A percentile compares a stretch with the other conserved stretches of the same genome.
Evolutionary conservation across 345 rosid genomes (phyloP).

Genomic region (Camelina sativa): DNA sequence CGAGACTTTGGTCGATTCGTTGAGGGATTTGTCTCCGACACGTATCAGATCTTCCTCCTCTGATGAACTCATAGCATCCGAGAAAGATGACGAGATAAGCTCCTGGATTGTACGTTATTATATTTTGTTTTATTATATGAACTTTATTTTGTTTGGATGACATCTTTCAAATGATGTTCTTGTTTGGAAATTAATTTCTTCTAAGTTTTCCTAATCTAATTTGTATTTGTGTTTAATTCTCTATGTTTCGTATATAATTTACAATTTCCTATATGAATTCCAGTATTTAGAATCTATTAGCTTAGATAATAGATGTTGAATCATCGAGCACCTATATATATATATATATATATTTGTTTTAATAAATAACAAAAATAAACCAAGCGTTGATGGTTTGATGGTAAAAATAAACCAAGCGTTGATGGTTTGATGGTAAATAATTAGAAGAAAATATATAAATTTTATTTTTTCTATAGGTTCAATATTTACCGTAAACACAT

Average conservation of each 20-base stretch:
- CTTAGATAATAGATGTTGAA: not conserved
- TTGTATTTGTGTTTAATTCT: not conserved
- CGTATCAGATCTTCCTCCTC: conserved; percentile 51
- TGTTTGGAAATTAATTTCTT: not conserved
- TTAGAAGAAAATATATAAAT: not conserved
- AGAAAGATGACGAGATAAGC: conserved; percentile 50
- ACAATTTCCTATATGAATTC: not conserved
- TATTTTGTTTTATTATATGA: not conserved
- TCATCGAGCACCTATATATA: not conserved
- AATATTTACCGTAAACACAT: too few relatives aligned
- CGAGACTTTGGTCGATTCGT: conserved; percentile 68
- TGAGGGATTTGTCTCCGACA: conserved; percentile 83
- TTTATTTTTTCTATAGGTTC: too few relatives aligned
- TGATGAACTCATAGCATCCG: conserved; percentile 35
- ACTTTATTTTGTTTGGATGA: not conserved
- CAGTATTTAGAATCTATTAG: not conserved
- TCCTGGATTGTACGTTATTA: conserved; percentile 61
- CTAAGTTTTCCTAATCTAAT: not conserved
- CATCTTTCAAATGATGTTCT: not conserved
- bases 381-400: not conserved
- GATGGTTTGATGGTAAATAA: not conserved
- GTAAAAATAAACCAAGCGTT: not conserved
- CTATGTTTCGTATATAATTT: not conserved
- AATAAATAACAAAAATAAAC: not conserved
- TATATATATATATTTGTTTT: too few relatives aligned